Conservation (phyloP, 768 basidiomycete species). For the Kwoniella sp. region DNA sequence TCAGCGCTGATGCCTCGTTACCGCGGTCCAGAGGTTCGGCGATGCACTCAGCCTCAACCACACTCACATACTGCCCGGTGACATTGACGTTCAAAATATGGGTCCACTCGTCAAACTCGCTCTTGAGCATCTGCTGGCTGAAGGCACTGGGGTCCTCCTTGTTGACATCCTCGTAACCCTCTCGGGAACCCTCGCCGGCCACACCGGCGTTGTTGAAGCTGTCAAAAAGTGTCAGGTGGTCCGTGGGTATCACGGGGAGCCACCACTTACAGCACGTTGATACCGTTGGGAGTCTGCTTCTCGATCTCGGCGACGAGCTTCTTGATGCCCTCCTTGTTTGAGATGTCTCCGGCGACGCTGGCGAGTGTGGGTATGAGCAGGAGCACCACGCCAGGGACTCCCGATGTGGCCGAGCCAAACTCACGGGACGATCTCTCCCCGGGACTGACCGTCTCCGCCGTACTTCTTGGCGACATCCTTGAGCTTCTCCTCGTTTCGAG, state of each 20-base stretch:
- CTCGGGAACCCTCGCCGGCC: slow-evolving; percentile 39
- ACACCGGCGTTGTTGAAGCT: slow-evolving; percentile 45
- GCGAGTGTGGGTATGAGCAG: background rate
- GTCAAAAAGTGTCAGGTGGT: background rate
- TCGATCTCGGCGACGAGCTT: slow-evolving; percentile 26
- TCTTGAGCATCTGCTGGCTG: slow-evolving; percentile 25
- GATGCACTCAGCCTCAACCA: background rate
- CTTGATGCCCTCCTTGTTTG: slow-evolving; percentile 26
- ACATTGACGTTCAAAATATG: slow-evolving; percentile 28
- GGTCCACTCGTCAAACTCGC: slow-evolving; percentile 29
- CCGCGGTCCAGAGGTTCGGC: background rate
- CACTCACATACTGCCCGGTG: slow-evolving; percentile 27
- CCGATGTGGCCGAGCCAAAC: background rate
- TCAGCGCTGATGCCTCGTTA: background rate
- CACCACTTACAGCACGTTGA: slow-evolving; percentile 32
- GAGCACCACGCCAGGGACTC: too few species aligned
- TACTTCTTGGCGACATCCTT: slow-evolving; percentile 37
- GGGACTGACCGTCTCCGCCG: slow-evolving; percentile 24
- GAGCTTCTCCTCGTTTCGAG: slow-evolving; percentile 31
- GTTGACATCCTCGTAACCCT: slow-evolving; percentile 29
- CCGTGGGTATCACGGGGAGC: background rate
- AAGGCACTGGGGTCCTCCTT: slow-evolving; percentile 24
- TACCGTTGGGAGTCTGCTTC: slow-evolving; percentile 25
- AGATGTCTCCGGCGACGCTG: slow-evolving; percentile 27
- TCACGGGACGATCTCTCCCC: slow-evolving; percentile 33